These are phyloP conservation scores for Phytophthora melonis DNA, from an alignment of 352 stramenopile species.

Conservation along the genomic window DNA sequence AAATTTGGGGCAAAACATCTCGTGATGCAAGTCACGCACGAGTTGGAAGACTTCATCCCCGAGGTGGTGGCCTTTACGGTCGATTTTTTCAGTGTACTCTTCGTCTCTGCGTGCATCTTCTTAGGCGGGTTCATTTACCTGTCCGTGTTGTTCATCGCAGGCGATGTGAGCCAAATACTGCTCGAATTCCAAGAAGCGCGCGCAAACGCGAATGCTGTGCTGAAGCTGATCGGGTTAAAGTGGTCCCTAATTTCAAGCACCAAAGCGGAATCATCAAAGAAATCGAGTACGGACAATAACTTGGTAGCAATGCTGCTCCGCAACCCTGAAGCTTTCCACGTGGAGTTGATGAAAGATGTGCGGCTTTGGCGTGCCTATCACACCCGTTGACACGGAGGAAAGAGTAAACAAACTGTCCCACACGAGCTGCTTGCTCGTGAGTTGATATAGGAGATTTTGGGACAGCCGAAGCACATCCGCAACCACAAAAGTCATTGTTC, in stretches of 20 bases:
- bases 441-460: no score
- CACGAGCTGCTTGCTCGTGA: no score
- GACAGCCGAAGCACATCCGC: no score
- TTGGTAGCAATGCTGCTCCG: slow-evolving; percentile 1
- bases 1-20: not conserved
- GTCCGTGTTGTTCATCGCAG: slow-evolving; percentile 11
- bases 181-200: slow-evolving; percentile 19
- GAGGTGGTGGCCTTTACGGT: slow-evolving; percentile 29
- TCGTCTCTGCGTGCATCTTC: slow-evolving; percentile 28
- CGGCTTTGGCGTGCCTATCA: not conserved
- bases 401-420: not conserved
- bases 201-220: slow-evolving; percentile 8
- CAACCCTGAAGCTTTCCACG: not conserved
- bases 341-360: not conserved
- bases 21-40: not conserved
- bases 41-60: not conserved
- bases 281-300: not conserved
- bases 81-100: slow-evolving; percentile 29
- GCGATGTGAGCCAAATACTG: slow-evolving; percentile 5
- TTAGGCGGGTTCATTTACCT: slow-evolving; percentile 10
- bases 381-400: not conserved
- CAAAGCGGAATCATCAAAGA: slow-evolving; percentile 1
- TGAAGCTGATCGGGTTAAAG: not conserved
- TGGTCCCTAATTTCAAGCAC: not conserved
- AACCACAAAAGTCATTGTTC: no score